Conservation (phyloP, 306 rosid species). For the Prunus mume region DNA sequence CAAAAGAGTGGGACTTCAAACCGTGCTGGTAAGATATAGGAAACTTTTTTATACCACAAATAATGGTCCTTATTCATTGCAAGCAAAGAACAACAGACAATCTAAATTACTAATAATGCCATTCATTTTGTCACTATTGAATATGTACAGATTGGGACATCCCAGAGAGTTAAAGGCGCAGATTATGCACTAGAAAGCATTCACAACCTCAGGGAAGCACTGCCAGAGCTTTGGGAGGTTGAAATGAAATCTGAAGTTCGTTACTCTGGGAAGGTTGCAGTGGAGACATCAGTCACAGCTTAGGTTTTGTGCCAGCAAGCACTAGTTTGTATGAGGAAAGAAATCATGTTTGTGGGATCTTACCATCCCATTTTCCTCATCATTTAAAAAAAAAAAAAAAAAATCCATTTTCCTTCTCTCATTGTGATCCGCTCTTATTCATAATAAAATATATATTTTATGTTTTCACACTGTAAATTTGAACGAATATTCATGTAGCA, state of each 20-base stretch:
- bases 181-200: conserved; percentile 93
- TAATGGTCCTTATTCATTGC: not conserved
- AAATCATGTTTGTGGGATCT: conserved; percentile 11
- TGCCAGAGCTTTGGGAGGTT: conserved; percentile 83
- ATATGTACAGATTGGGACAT: conserved; percentile 62
- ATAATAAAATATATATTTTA: conserved; percentile 1
- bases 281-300: conserved; percentile 88
- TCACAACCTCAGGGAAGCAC: conserved; percentile 89
- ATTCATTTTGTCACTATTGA: not conserved
- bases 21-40: conserved; percentile 68
- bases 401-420: not conserved
- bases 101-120: not conserved
- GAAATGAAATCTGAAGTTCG: conserved; percentile 64
- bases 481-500: not conserved
- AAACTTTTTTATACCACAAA: conserved; percentile 20
- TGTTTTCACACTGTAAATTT: not conserved
- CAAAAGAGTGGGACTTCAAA: conserved; percentile 77
- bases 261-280: conserved; percentile 64
- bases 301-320: conserved; percentile 16
- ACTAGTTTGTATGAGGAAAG: not conserved
- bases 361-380: not conserved
- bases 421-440: not conserved
- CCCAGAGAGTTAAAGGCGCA: conserved; percentile 85
- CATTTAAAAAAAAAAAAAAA: not conserved
- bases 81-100: not conserved